phyloP scores from a whole-genome alignment of 1,139 yeast species.

The Scheffersomyces stambukii region DNA sequence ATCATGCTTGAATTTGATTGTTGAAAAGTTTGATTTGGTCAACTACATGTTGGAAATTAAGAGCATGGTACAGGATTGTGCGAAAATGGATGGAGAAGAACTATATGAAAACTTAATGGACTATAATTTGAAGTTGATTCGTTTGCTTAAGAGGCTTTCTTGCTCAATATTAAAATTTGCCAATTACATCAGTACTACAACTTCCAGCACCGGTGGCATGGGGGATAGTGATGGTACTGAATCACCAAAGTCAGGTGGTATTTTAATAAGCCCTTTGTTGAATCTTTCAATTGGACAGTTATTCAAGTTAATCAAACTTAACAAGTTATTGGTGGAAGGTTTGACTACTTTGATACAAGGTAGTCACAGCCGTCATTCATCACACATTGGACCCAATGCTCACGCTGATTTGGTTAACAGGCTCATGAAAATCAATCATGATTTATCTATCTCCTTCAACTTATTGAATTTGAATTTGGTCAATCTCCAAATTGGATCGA shows the following conservation, averaged over 20 bases:
- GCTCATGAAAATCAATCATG: constrained; percentile 33
- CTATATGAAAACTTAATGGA: constrained; percentile 43
- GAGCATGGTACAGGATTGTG: constrained; percentile 12
- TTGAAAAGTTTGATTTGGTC: constrained; percentile 18
- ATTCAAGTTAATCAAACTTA: constrained; percentile 32
- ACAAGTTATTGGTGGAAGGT: constrained; percentile 33
- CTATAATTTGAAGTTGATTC: constrained; percentile 41
- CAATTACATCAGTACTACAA: constrained; percentile 18
- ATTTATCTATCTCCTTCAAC: constrained; percentile 34
- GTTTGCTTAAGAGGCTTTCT: constrained; percentile 40
- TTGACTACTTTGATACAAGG: constrained; percentile 15
- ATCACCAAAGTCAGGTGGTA: constrained; percentile 1
- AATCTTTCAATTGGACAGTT: constrained; percentile 33
- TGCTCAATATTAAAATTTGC: constrained; percentile 33
- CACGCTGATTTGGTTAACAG: constrained; percentile 23
- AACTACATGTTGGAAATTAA: constrained; percentile 26
- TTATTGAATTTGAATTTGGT: constrained; percentile 25
- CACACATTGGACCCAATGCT: constrained; percentile 1
- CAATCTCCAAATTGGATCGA: constrained; percentile 19
- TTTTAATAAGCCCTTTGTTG: constrained; percentile 28
- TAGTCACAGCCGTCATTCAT: constrained; percentile 2
- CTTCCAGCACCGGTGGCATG: constrained; percentile 2
- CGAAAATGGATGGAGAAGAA: constrained; percentile 27
- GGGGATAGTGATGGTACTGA: constrained; percentile 1
- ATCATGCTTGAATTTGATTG: constrained; percentile 9